phyloP scores from a whole-genome alignment of 495 filamentous ascomycete genomes.

The Daldinia loculata region DNA sequence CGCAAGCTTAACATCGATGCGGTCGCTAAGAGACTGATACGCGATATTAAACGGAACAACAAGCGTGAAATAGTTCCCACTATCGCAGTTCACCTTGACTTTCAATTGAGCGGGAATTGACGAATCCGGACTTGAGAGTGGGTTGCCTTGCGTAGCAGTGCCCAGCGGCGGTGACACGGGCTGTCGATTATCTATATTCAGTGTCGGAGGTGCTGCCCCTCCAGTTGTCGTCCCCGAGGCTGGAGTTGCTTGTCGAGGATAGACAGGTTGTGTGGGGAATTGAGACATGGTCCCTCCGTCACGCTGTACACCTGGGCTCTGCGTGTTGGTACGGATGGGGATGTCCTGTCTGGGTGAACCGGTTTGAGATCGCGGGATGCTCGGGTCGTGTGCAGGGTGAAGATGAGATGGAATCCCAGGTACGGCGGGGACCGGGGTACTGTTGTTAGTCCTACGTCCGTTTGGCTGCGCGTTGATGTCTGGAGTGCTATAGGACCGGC shows the following conservation, averaged over 20 bases:
- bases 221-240: slow-evolving; percentile 33
- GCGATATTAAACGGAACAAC: slow-evolving; percentile 93
- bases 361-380: slow-evolving; percentile 62
- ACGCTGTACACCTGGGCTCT: slow-evolving; percentile 60
- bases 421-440: slow-evolving; percentile 59
- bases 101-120: slow-evolving; percentile 84
- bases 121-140: slow-evolving; percentile 60
- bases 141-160: slow-evolving; percentile 49
- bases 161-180: slow-evolving; percentile 45
- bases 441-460: slow-evolving; percentile 48
- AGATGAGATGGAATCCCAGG: slow-evolving; percentile 66
- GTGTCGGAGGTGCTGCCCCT: slow-evolving; percentile 40
- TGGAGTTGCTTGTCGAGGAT: slow-evolving; percentile 55
- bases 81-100: slow-evolving; percentile 89
- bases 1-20: slow-evolving; percentile 94
- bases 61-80: slow-evolving; percentile 82
- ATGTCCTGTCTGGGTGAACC: slow-evolving; percentile 62
- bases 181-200: slow-evolving; percentile 45
- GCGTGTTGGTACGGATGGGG: slow-evolving; percentile 61
- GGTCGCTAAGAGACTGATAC: slow-evolving; percentile 89
- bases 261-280: slow-evolving; percentile 58
- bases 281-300: slow-evolving; percentile 56
- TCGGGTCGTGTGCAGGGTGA: slow-evolving; percentile 63
- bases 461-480: slow-evolving; percentile 63
- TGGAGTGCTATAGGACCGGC: slow-evolving; percentile 69